These are phyloP conservation scores for Geotrichum bryndzae DNA, from an alignment of 1,139 yeast species.

Conservation along the genomic window DNA sequence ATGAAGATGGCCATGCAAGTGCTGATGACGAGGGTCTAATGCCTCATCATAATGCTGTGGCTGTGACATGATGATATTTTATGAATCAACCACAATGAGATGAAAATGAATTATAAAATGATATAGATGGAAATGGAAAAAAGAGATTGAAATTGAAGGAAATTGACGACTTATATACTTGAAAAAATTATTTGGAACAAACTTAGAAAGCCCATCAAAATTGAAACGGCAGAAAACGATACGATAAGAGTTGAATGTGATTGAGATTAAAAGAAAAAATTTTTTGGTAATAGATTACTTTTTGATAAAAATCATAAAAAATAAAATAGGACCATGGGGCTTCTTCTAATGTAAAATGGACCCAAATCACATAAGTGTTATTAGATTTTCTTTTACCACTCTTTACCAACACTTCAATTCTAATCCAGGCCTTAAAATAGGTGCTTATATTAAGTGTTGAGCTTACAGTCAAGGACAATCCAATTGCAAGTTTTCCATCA, in stretches of 20 bases:
- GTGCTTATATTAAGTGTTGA: neutral
- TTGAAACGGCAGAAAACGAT: neutral
- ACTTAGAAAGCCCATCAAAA: neutral
- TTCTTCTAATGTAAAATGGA: neutral
- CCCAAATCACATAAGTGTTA: neutral
- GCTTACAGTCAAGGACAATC: too few relatives aligned
- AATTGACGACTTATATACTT: neutral
- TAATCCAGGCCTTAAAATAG: neutral
- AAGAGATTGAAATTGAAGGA: neutral
- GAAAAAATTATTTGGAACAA: neutral
- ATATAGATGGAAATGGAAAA: neutral
- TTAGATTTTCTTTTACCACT: neutral
- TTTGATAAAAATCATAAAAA: too few relatives aligned
- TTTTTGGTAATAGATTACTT: neutral
- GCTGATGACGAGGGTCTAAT: conserved; percentile 23
- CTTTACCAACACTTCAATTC: neutral
- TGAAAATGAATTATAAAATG: neutral
- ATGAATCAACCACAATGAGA: neutral
- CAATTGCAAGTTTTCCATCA: too few relatives aligned
- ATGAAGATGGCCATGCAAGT: conserved; percentile 27
- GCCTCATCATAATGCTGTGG: conserved; percentile 6
- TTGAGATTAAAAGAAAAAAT: neutral
- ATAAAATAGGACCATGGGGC: neutral
- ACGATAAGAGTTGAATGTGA: neutral
- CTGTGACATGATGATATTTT: neutral